Evolutionary conservation across 768 basidiomycete species (phyloP), one percentile per base, ranked within the genome.

Genomic region (Amylocystis lapponica): DNA sequence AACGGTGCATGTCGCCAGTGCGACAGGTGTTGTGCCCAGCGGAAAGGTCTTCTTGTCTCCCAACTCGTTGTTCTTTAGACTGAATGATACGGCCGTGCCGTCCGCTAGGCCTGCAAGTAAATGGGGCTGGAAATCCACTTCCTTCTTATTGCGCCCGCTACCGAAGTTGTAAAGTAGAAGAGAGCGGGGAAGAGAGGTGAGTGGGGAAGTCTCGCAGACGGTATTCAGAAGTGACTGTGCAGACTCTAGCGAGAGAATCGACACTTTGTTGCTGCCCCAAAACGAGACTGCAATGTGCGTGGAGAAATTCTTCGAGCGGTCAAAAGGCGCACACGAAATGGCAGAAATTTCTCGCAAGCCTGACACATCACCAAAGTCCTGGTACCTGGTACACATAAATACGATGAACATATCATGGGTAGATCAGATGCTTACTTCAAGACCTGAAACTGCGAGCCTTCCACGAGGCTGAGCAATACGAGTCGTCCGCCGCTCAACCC

Each of bases 51-150:
- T 89, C 56, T 69, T 65, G 40, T 82, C 77, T 21, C 57, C 58
- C 7, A 75, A 43, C 48, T 49, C 45, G 12, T 48, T 48, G 11
- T 58, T 50, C 13, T 54, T 54, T 33, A 74, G 69, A 42, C 57
- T 57, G 60, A 82, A 79, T 10, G 75, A 68, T 4, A 76, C 74
- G 21, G 92, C 66, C 13, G 78, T 78, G 2, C 92, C 92, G 57
- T 95, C 79, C 3, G 73, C 78, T 9, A 91, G 68, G 3, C 91
- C 91, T 14, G 76, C 77, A 23, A 95, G 67, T 8, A 94, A 67
- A 48, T 83, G 76, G 1, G 67, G 78, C 53, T 56, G 72, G 62
- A 43, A 67, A 51, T 60, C 72, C 49, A 31, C 50, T 32, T 50
- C 54, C 59, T 57, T 68, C 60, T 21, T 61, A 33, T 59, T 60